Percentiles rank a stretch among this genome's conserved stretches.
phyloP scores from a whole-genome alignment of 495 filamentous ascomycete species.

The Chaetomium tenue region DNA sequence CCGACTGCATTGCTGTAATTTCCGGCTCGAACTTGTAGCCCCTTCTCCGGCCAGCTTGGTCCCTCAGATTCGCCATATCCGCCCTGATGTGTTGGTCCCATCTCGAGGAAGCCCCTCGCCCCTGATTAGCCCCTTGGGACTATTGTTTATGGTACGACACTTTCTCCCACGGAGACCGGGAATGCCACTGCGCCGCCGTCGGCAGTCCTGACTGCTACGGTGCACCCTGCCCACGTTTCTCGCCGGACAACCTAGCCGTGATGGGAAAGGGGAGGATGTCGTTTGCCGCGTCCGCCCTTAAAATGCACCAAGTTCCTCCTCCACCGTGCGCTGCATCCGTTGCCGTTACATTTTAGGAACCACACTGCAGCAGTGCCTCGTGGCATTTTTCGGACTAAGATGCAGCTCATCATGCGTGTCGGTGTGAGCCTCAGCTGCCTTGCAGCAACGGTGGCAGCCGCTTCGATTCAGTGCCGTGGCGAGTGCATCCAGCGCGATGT shows the following conservation, averaged over 20 bases:
- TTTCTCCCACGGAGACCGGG: constrained; percentile 2
- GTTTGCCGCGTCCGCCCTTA: not conserved
- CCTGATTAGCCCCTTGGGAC: not conserved
- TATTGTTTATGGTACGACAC: too few relatives aligned
- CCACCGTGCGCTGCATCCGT: constrained; percentile 4
- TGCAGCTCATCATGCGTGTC: constrained; percentile 13
- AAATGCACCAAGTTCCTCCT: not conserved
- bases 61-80: not conserved
- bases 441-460: not conserved
- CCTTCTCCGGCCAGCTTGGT: not conserved
- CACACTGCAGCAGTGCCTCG: not conserved
- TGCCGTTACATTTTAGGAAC: not conserved
- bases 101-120: not conserved
- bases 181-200: not conserved
- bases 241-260: not conserved
- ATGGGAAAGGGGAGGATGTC: not conserved
- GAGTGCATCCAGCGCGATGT: constrained; percentile 27
- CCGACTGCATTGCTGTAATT: constrained; percentile 1
- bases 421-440: constrained; percentile 9
- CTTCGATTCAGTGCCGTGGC: not conserved
- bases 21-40: not conserved
- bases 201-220: not conserved
- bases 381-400: not conserved
- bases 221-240: constrained; percentile 6
- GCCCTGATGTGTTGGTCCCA: not conserved